Evolutionary conservation across 768 basidiomycete species (phyloP), one percentile per base, ranked within the genome.

Genomic region (Amanita polypyramis): DNA sequence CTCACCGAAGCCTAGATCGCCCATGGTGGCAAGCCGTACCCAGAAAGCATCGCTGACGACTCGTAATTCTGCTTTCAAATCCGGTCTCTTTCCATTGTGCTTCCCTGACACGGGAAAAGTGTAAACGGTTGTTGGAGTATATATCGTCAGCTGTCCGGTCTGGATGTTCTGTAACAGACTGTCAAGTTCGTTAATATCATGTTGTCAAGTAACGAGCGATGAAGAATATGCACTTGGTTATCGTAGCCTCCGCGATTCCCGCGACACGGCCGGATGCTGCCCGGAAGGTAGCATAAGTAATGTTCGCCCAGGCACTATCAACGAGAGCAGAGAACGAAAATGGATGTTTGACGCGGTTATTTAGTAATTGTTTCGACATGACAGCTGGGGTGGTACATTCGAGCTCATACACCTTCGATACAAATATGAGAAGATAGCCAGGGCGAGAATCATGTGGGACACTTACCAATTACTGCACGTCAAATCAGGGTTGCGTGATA

Each of bases 1-100:
- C 61, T 88, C 85, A 4, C 80, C 72, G 55, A 88, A 85, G 2
- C 83, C 85, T 37, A 88, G 64, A 58, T 85, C 83, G 19, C 78
- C 71, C 70, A 79, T 77, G 6, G 70, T 59, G 48, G 73, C 73
- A 11, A 81, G 64, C 0, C 80, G 66, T 7, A 79, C 62, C 78
- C 79, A 81, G 56, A 82, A 81, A 9, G 65, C 60, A 52, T 78
- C 73, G 51, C 68, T 72, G 2, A 68, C 54, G 34, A 80, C 74
- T 20, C 70, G 62, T 17, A 79, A 53, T 55, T 74, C 72, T 8
- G 72, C 74, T 52, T 63, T 67, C 41, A 60, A 54, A 5, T 58
- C 57, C 10, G 17, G 23, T 19, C 20, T 7, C 17, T 10, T 17
- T 21, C 20, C 19, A n/a, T 21, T 8, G 9, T 19, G 3, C 25